A percentile compares a stretch with the other conserved stretches of the same genome.
Conservation (phyloP, 192 early-diverging fungal species). For the Linnemannia hyalina region DNA sequence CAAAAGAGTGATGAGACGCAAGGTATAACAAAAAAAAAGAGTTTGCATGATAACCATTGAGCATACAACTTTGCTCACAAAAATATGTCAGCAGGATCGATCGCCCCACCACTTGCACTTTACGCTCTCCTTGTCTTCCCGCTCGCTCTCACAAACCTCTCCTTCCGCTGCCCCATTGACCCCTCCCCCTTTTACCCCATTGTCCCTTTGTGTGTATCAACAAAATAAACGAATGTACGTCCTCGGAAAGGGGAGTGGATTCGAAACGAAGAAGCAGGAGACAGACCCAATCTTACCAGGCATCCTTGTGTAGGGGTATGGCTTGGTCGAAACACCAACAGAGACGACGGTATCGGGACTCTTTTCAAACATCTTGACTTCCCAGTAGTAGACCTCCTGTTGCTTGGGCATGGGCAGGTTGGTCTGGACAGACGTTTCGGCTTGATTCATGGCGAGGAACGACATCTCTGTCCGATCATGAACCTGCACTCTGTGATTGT, state of each 20-base stretch:
- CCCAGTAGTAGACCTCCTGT: constrained; percentile 88
- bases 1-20: not conserved
- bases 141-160: not conserved
- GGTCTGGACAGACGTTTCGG: constrained; percentile 80
- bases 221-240: not conserved
- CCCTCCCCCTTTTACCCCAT: not conserved
- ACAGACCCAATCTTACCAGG: constrained; percentile 53
- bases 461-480: constrained; percentile 81
- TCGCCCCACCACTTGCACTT: not conserved
- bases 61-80: not conserved
- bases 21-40: not conserved
- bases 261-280: not conserved
- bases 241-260: not conserved
- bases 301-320: constrained; percentile 79
- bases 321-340: constrained; percentile 81
- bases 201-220: not conserved
- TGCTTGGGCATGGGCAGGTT: constrained; percentile 85
- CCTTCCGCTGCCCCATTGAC: not conserved
- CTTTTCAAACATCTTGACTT: constrained; percentile 84
- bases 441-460: constrained; percentile 68
- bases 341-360: constrained; percentile 74
- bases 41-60: constrained; percentile 7
- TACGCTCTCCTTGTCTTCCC: not conserved
- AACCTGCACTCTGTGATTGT: constrained; percentile 70
- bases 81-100: constrained; percentile 3